A percentile compares a stretch with the other conserved stretches of the same genome.
These are phyloP conservation scores for Plenodomus biglobosus DNA, from an alignment of 2,329 filamentous ascomycete species.

Conservation along the genomic window DNA sequence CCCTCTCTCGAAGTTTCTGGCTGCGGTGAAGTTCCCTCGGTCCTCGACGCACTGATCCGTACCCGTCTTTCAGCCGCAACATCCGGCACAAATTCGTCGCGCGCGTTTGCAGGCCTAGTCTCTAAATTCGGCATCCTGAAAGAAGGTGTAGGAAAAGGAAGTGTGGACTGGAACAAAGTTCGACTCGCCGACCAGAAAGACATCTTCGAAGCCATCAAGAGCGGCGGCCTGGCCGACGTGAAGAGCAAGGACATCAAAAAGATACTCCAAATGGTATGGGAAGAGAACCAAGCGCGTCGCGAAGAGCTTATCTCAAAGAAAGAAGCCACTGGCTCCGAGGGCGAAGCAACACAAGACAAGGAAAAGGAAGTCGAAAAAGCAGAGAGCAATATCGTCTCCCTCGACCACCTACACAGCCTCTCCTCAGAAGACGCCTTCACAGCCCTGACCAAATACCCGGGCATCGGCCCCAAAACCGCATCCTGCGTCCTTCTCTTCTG, in stretches of 20 bases:
- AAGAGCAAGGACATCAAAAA: conserved; percentile 74
- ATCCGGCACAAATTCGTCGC: conserved; percentile 61
- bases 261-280: conserved; percentile 71
- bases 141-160: conserved; percentile 67
- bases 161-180: conserved; percentile 74
- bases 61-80: conserved; percentile 65
- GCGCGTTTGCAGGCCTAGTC: conserved; percentile 67
- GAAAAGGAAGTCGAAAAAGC: conserved; percentile 54
- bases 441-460: conserved; percentile 60
- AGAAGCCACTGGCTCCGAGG: conserved; percentile 44
- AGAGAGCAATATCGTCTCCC: conserved; percentile 62
- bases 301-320: conserved; percentile 50
- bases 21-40: conserved; percentile 66
- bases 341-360: conserved; percentile 55
- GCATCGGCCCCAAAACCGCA: conserved; percentile 67
- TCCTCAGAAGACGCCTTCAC: conserved; percentile 60
- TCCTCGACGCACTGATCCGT: conserved; percentile 64
- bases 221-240: conserved; percentile 68
- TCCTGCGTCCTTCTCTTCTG: conserved; percentile 67
- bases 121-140: conserved; percentile 64
- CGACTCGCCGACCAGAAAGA: conserved; percentile 60
- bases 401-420: conserved; percentile 62
- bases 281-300: conserved; percentile 64
- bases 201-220: conserved; percentile 68
- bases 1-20: conserved; percentile 73